A percentile compares a stretch with the other conserved stretches of the same genome.
Evolutionary conservation across 129 eudicot genomes (phyloP).

Genomic region (Helichrysum umbraculigerum): DNA sequence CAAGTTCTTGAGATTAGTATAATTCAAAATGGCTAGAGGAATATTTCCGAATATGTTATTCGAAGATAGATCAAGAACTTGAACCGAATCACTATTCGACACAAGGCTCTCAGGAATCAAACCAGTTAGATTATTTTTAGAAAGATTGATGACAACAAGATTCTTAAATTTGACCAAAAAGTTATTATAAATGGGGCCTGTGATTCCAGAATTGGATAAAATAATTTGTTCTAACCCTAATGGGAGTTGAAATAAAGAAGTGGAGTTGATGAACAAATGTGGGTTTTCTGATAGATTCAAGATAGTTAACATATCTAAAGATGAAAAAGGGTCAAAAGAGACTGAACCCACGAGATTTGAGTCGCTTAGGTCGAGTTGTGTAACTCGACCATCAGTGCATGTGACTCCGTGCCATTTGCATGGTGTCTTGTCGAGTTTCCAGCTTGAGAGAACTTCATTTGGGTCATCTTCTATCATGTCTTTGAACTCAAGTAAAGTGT

Average conservation of each 20-base stretch:
- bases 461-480: slow-evolving; percentile 70
- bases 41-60: slow-evolving; percentile 51
- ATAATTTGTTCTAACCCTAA: slow-evolving; percentile 52
- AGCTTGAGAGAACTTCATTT: slow-evolving; percentile 48
- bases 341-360: slow-evolving; percentile 57
- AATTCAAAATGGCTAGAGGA: slow-evolving; percentile 60
- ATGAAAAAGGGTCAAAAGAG: slow-evolving; percentile 53
- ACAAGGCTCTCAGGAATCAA: slow-evolving; percentile 54
- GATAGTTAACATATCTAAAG: slow-evolving; percentile 60
- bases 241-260: slow-evolving; percentile 71
- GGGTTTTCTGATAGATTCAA: slow-evolving; percentile 69
- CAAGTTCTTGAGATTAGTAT: slow-evolving; percentile 55
- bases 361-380: slow-evolving; percentile 60
- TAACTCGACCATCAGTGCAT: slow-evolving; percentile 57
- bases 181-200: slow-evolving; percentile 52
- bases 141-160: slow-evolving; percentile 61
- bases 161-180: slow-evolving; percentile 46
- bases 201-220: slow-evolving; percentile 60
- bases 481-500: slow-evolving; percentile 59
- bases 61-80: slow-evolving; percentile 60
- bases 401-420: slow-evolving; percentile 82
- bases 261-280: slow-evolving; percentile 47
- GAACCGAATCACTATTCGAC: slow-evolving; percentile 43
- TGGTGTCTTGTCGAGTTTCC: slow-evolving; percentile 53
- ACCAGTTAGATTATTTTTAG: slow-evolving; percentile 66